These are phyloP conservation scores for Isatis tinctoria DNA, from an alignment of 345 rosid genomes.

Conservation along the genomic window DNA sequence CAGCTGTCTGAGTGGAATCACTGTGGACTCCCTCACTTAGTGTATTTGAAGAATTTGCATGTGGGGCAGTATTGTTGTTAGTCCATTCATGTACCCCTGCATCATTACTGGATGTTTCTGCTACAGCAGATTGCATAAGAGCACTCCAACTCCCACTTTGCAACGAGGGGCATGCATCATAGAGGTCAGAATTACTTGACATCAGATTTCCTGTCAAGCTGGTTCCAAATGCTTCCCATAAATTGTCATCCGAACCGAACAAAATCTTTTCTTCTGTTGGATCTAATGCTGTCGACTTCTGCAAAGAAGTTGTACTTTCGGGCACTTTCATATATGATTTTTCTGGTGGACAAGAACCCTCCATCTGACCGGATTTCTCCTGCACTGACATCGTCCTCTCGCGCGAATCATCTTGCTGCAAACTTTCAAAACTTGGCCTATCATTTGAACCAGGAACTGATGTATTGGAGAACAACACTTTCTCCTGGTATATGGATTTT, in stretches of 20 bases:
- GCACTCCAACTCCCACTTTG: conserved; percentile 99
- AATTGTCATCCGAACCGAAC: conserved; percentile 72
- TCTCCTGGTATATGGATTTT: conserved; percentile 47
- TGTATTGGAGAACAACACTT: conserved; percentile 30
- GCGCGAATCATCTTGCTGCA: conserved; percentile 39
- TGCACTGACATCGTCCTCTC: conserved; percentile 37
- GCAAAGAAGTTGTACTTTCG: conserved; percentile 37
- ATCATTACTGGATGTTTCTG: conserved; percentile 67
- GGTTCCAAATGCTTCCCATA: conserved; percentile 77
- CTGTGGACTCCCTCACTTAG: conserved; percentile 36
- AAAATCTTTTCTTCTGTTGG: conserved; percentile 80
- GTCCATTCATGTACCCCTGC: conserved; percentile 7
- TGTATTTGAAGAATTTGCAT: conserved; percentile 6
- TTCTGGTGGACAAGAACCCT: conserved; percentile 38
- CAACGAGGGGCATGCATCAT: conserved; percentile 56
- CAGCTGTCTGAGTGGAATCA: conserved; percentile 40
- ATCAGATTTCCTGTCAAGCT: conserved; percentile 44
- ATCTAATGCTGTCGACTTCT: conserved; percentile 65
- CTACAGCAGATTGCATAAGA: conserved; percentile 97
- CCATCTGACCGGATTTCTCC: conserved; percentile 38
- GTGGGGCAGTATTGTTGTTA: conserved; percentile 1
- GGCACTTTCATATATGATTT: conserved; percentile 39
- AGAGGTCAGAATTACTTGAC: conserved; percentile 40
- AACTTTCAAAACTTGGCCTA: conserved; percentile 41
- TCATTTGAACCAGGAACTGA: conserved; percentile 39